Evolutionary conservation across 164 flowering plant genomes (phyloP).

Genomic region (Protea cynaroides): DNA sequence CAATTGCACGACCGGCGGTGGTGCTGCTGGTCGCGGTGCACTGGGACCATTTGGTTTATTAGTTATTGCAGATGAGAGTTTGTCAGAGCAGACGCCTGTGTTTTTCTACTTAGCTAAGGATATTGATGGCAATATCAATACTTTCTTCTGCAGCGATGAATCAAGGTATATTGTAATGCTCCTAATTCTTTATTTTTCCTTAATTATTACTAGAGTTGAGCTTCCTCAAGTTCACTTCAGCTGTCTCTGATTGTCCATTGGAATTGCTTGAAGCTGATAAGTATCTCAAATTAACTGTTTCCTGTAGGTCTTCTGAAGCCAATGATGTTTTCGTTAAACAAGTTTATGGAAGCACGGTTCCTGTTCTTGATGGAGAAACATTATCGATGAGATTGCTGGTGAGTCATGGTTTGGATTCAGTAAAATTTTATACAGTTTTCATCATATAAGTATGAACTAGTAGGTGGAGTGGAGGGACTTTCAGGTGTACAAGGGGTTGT

Average conservation of each 20-base stretch:
- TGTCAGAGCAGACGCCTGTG: conserved; percentile 66
- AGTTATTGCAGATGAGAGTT: conserved; percentile 54
- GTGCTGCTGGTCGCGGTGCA: conserved; percentile 53
- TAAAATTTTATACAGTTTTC: no score
- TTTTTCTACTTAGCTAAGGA: conserved; percentile 70
- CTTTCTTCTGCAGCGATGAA: conserved; percentile 72
- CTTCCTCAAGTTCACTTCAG: no score
- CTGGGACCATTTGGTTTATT: conserved; percentile 86
- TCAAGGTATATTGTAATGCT: conserved; percentile 50
- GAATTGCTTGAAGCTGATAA: background rate
- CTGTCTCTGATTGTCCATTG: background rate
- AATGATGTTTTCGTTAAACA: conserved; percentile 48
- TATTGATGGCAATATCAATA: conserved; percentile 38
- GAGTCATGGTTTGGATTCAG: conserved; percentile 12
- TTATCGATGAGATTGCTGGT: conserved; percentile 60
- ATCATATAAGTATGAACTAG: no score
- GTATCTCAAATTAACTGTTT: background rate
- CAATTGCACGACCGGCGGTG: conserved; percentile 52
- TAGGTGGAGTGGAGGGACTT: no score
- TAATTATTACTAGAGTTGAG: no score
- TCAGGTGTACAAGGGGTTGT: no score
- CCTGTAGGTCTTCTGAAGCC: conserved; percentile 55
- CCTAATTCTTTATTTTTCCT: no score
- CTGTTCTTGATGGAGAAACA: conserved; percentile 65
- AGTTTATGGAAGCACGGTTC: conserved; percentile 55